A percentile compares a stretch with the other conserved stretches of the same genome.
Conservation (phyloP, 139 green algal genomes). For the Zygnema circumcarinatum region DNA sequence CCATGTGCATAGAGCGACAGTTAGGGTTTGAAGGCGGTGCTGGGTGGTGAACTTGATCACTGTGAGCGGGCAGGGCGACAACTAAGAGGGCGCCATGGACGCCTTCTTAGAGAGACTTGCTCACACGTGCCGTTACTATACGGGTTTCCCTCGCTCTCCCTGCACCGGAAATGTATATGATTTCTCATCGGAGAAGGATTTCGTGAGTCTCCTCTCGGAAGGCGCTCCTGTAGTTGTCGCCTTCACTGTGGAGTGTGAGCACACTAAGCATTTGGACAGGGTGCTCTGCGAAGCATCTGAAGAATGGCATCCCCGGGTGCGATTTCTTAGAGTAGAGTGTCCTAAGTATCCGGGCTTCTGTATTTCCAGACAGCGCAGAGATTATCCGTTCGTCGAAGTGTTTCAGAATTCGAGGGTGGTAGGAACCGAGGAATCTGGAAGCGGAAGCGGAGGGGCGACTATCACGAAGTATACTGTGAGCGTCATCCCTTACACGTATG, state of each 20-base stretch:
- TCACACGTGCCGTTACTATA: constrained; percentile 28
- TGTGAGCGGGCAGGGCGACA: too few relatives aligned
- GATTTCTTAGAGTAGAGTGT: constrained; percentile 47
- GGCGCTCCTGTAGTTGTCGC: constrained; percentile 50
- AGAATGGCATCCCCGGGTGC: constrained; percentile 44
- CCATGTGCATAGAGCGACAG: too few relatives aligned
- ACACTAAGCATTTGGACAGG: constrained; percentile 30
- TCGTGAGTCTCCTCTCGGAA: constrained; percentile 48
- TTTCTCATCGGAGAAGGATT: constrained; percentile 51
- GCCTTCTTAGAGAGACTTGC: background rate
- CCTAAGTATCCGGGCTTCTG: constrained; percentile 61
- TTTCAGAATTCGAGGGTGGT: constrained; percentile 45
- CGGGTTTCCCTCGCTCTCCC: constrained; percentile 2
- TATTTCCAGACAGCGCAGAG: constrained; percentile 48
- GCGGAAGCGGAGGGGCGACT: background rate
- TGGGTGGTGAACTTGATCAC: too few relatives aligned
- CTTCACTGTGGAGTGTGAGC: constrained; percentile 48
- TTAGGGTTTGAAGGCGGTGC: too few relatives aligned
- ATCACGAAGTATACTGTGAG: constrained; percentile 44
- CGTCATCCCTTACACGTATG: constrained; percentile 54
- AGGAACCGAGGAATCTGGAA: background rate
- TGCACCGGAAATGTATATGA: constrained; percentile 20
- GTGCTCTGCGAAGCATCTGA: constrained; percentile 22
- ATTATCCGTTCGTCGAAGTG: constrained; percentile 58
- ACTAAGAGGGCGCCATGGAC: too few relatives aligned